phyloP scores from a whole-genome alignment of 1,139 yeast species.

The Meyerozyma sp. region DNA sequence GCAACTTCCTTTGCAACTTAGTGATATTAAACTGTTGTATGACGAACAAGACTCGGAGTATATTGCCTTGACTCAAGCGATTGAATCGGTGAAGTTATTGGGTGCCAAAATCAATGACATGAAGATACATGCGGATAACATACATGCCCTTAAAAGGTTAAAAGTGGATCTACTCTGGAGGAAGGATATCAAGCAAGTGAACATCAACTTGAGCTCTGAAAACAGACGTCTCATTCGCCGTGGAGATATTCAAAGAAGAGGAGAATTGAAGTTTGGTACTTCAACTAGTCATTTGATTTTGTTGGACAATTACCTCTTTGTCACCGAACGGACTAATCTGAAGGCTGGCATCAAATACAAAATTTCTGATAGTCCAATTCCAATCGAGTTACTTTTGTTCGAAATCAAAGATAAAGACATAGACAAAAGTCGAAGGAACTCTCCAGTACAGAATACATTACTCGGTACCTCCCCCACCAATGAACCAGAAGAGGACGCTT shows the following conservation, averaged over 20 bases:
- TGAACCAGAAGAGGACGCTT: constrained; percentile 35
- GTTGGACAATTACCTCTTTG: constrained; percentile 66
- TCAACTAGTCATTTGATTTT: constrained; percentile 51
- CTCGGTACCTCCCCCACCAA: constrained; percentile 4
- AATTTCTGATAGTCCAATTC: constrained; percentile 55
- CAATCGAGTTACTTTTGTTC: constrained; percentile 51
- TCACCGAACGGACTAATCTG: constrained; percentile 47
- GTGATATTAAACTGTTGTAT: constrained; percentile 48
- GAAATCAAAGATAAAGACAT: constrained; percentile 35
- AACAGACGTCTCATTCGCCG: constrained; percentile 54
- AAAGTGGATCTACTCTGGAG: constrained; percentile 49
- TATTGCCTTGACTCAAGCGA: constrained; percentile 48
- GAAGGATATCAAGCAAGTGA: constrained; percentile 29
- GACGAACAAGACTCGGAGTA: constrained; percentile 51
- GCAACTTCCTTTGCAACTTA: constrained; percentile 61
- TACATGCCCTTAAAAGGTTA: constrained; percentile 42
- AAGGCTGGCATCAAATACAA: constrained; percentile 23
- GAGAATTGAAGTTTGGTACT: constrained; percentile 55
- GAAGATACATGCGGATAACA: constrained; percentile 53
- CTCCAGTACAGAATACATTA: not conserved
- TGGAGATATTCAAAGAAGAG: constrained; percentile 59
- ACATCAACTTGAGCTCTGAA: constrained; percentile 51
- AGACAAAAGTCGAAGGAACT: not conserved
- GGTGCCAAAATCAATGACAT: constrained; percentile 41
- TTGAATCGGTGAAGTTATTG: constrained; percentile 33